Conservation (phyloP, 305 asterid species). For the Solanum hybrid region DNA sequence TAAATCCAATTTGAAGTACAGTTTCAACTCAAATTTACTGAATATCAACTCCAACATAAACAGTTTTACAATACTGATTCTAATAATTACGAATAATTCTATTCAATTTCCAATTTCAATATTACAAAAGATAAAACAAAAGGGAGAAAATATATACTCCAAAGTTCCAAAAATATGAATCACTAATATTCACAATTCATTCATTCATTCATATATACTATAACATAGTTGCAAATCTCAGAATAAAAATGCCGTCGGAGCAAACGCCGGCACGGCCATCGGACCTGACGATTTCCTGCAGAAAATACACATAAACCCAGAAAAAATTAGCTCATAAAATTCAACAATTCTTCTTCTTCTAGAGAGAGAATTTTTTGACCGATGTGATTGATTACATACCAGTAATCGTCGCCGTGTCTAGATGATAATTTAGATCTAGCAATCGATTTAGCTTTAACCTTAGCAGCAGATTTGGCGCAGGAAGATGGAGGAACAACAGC, state of each 20-base stretch:
- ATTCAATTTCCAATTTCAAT: not conserved
- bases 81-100: not conserved
- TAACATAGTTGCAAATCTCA: not conserved
- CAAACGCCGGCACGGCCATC: constrained; percentile 18
- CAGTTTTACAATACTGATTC: not conserved
- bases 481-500: not conserved
- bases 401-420: constrained; percentile 1
- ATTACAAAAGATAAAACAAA: not conserved
- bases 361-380: not conserved
- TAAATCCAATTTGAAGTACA: not conserved
- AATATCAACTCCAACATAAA: not conserved
- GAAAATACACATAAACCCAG: not conserved
- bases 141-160: not conserved
- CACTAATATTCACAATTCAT: not conserved
- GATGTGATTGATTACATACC: not conserved
- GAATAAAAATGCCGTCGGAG: constrained; percentile 17
- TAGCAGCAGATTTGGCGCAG: not conserved
- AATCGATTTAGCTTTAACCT: constrained; percentile 10
- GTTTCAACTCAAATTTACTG: not conserved
- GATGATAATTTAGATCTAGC: not conserved
- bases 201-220: not conserved
- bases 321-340: not conserved
- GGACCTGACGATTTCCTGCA: constrained; percentile 16
- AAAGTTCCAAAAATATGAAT: not conserved
- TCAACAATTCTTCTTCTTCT: not conserved